Evolutionary conservation across 176 grass and related monocot genomes (phyloP).

Genomic region (Calamus simplicifolius): DNA sequence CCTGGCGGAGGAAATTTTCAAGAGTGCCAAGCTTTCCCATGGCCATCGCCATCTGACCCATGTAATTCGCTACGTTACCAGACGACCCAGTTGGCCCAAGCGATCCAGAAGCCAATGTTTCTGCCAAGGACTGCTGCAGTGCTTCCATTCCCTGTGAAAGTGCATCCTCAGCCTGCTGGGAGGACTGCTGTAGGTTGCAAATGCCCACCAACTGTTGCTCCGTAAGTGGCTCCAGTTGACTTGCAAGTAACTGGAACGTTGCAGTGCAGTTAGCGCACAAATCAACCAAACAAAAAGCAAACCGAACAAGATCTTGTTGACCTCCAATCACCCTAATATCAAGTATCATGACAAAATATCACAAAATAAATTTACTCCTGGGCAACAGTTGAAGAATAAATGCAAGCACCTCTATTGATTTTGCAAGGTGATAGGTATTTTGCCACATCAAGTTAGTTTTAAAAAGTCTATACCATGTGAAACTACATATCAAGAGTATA

Average conservation of each 20-base stretch:
- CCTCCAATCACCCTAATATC: too few relatives aligned
- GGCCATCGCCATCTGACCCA: conserved; percentile 35
- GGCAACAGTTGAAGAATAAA: too few relatives aligned
- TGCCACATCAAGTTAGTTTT: too few relatives aligned
- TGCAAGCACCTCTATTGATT: too few relatives aligned
- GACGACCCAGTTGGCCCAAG: conserved; percentile 6
- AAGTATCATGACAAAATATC: too few relatives aligned
- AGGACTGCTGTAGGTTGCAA: conserved; percentile 31
- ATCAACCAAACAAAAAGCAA: too few relatives aligned
- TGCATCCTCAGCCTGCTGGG: conserved; percentile 25
- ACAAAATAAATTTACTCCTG: too few relatives aligned
- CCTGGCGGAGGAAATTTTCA: conserved; percentile 38
- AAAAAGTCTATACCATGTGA: too few relatives aligned
- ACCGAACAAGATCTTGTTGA: too few relatives aligned
- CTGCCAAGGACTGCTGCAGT: conserved; percentile 27
- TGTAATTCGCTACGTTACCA: conserved; percentile 17
- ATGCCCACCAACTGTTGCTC: conserved; percentile 44
- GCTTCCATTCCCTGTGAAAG: conserved; percentile 29
- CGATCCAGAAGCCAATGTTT: conserved; percentile 27
- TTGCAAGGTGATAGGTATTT: too few relatives aligned
- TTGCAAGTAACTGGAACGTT: conserved; percentile 31
- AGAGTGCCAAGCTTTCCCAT: conserved; percentile 33
- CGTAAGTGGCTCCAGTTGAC: conserved; percentile 44
- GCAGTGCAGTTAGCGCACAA: too few relatives aligned
- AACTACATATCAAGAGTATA: too few relatives aligned